Conservation (phyloP, 768 basidiomycete genomes). For the Hypholoma sublateritium region DNA sequence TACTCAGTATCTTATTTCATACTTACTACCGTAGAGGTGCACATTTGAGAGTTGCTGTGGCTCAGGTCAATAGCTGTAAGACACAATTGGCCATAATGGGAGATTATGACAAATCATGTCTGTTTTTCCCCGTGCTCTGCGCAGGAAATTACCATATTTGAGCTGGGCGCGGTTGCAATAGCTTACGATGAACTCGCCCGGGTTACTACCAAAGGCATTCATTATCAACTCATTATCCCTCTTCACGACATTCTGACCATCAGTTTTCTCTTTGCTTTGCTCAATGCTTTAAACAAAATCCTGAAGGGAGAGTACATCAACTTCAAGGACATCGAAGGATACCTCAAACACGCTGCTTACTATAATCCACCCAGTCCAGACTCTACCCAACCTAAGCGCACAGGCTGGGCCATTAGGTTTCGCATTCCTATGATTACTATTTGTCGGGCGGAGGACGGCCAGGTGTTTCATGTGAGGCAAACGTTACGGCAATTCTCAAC, state of each 20-base stretch:
- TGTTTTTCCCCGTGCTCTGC: too few relatives aligned
- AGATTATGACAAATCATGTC: background rate
- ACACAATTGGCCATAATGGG: background rate
- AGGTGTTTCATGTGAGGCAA: conserved; percentile 52
- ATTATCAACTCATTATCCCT: too few relatives aligned
- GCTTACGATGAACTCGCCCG: too few relatives aligned
- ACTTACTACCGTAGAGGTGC: too few relatives aligned
- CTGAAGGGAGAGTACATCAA: conserved; percentile 5
- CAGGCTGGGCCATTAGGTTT: background rate
- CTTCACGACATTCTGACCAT: too few relatives aligned
- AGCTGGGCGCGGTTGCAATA: too few relatives aligned
- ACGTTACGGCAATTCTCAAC: background rate
- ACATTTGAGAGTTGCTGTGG: too few relatives aligned
- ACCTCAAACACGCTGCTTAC: background rate
- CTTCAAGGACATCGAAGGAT: background rate
- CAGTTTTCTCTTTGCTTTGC: background rate
- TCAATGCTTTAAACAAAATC: conserved; percentile 7
- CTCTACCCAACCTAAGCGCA: background rate
- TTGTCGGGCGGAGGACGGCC: conserved; percentile 66
- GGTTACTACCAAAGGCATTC: too few relatives aligned
- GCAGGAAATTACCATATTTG: too few relatives aligned
- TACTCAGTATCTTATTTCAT: too few relatives aligned
- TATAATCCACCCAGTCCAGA: background rate
- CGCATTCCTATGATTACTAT: conserved; percentile 53
- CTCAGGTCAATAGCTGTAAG: too few relatives aligned